Evolutionary conservation across 495 filamentous ascomycete species (phyloP).

Genomic region (Penicillium chermesinum): DNA sequence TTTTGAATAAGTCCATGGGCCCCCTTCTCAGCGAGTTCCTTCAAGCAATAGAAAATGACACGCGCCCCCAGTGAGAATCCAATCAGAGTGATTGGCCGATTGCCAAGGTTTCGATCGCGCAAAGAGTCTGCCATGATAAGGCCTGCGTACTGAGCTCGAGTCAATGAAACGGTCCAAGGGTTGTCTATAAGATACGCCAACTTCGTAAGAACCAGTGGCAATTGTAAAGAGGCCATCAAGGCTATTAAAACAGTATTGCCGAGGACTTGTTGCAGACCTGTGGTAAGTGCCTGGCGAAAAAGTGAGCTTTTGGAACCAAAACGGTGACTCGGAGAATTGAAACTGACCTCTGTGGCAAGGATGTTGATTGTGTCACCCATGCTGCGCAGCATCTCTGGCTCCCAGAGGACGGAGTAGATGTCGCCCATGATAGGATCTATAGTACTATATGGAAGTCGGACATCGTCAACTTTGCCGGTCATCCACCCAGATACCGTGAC

Average conservation of each 20-base stretch:
- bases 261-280: constrained; percentile 92
- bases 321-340: not conserved
- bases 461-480: constrained; percentile 96
- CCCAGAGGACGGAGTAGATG: constrained; percentile 95
- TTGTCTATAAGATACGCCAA: constrained; percentile 97
- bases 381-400: constrained; percentile 93
- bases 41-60: constrained; percentile 88
- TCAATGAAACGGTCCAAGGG: constrained; percentile 91
- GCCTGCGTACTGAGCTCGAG: constrained; percentile 80
- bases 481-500: constrained; percentile 97
- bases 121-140: constrained; percentile 95
- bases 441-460: constrained; percentile 89
- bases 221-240: constrained; percentile 89
- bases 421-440: constrained; percentile 98
- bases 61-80: constrained; percentile 91
- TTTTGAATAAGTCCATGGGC: constrained; percentile 92
- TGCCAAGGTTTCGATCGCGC: constrained; percentile 85
- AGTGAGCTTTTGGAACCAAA: constrained; percentile 9
- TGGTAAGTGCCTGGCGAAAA: constrained; percentile 70
- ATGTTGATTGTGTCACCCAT: constrained; percentile 99
- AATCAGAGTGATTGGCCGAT: constrained; percentile 88
- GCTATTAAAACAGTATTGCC: constrained; percentile 82
- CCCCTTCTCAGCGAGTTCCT: constrained; percentile 80
- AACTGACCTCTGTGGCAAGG: constrained; percentile 87
- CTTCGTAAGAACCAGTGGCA: constrained; percentile 90